Evolutionary conservation across 345 rosid genomes (phyloP).

Genomic region (Carallia brachiata): DNA sequence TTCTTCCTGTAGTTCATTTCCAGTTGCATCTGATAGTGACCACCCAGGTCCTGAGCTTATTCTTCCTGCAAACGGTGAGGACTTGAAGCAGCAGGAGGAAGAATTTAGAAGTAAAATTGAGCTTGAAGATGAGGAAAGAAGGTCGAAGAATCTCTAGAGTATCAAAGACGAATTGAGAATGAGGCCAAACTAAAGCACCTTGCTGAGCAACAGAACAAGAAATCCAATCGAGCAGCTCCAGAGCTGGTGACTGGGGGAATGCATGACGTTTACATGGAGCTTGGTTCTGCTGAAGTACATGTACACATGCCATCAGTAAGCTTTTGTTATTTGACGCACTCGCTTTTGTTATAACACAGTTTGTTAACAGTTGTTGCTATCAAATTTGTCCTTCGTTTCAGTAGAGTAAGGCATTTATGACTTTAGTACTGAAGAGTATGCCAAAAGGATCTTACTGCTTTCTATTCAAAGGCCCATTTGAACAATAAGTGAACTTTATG

Average conservation of each 20-base stretch:
- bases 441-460: constrained; percentile 5
- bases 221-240: constrained; percentile 36
- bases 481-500: constrained; percentile 3
- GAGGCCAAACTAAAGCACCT: constrained; percentile 89
- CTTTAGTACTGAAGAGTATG: constrained; percentile 3
- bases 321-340: constrained; percentile 13
- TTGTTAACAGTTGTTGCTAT: constrained; percentile 7
- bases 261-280: constrained; percentile 32
- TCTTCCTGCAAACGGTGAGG: constrained; percentile 42
- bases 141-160: constrained; percentile 80
- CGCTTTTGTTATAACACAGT: constrained; percentile 6
- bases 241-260: constrained; percentile 34
- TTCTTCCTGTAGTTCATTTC: constrained; percentile 53
- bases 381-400: not conserved
- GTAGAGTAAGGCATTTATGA: constrained; percentile 6
- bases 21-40: constrained; percentile 51
- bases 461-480: not conserved
- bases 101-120: constrained; percentile 70
- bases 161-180: constrained; percentile 84
- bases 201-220: constrained; percentile 69
- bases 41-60: constrained; percentile 43
- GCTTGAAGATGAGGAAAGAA: constrained; percentile 87
- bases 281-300: constrained; percentile 28
- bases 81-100: constrained; percentile 63
- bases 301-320: constrained; percentile 32